Evolutionary conservation across 2,329 filamentous ascomycete genomes (phyloP).

Genomic region (Teratosphaeria pseudoeucalypti): DNA sequence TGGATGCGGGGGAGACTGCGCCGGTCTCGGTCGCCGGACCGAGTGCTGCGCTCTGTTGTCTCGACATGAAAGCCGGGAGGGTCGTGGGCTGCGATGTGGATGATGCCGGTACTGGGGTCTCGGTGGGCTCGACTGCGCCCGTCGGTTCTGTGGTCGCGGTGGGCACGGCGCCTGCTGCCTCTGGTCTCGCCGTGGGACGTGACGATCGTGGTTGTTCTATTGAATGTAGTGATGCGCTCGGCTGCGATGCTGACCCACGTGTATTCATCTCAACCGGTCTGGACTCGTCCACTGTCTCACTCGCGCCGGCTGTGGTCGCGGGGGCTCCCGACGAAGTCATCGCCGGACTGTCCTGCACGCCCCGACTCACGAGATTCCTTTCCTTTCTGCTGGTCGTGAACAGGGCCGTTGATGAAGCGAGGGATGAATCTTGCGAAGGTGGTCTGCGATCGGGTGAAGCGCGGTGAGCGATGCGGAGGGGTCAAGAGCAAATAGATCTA

Average conservation of each 20-base stretch:
- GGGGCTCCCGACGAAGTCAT: background rate
- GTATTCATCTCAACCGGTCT: constrained; percentile 5
- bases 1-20: constrained; percentile 14
- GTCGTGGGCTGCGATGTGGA: constrained; percentile 2
- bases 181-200: background rate
- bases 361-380: background rate
- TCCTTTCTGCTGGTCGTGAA: background rate
- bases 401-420: background rate
- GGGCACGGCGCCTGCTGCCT: background rate
- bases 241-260: background rate
- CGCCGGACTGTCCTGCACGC: background rate
- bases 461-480: background rate
- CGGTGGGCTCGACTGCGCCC: background rate
- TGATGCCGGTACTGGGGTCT: background rate
- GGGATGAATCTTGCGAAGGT: background rate
- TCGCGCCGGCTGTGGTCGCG: background rate
- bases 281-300: background rate
- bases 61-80: constrained; percentile 15
- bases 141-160: background rate
- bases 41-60: constrained; percentile 35
- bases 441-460: background rate
- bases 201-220: background rate
- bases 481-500: background rate
- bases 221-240: background rate
- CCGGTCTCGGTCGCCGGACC: constrained; percentile 38